Base-by-base conservation (phyloP, 2,329 filamentous ascomycete species). In the Conoideocrella luteorostrata region DNA sequence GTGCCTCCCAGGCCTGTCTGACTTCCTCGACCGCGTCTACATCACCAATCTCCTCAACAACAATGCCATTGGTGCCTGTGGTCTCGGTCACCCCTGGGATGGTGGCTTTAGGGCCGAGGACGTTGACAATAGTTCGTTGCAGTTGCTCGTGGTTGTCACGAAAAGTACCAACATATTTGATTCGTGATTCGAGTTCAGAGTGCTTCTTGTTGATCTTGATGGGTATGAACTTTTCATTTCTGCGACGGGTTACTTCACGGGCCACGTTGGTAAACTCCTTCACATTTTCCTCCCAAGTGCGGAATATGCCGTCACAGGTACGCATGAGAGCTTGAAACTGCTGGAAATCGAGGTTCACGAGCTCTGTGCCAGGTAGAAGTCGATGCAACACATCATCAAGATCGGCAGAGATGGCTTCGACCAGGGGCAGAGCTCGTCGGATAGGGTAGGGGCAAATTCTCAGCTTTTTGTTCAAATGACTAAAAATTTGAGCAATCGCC, bases 181-280 rank as follows among this genome's bases (percentile, higher is more conserved):
- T 74, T 34, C 93, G 82, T 50, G 93, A 84, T 64, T 97, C 89
- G 21, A 93, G 86, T 62, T 91, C 86, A 30, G 80, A 83, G 61
- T 98, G 93, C 55, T 87, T 85, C 48, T 89, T 86, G 51, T 75
- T 79, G 62, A 98, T 90, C 70, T 97, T 97, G 72, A 99, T 97
- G 4, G 91, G 90, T 51, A 98, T 96, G 63, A 98, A 98, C 63
- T 95, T 95, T 64, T 97, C 94, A 58, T 95, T 94, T 54, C 93
- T 81, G 55, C 90, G 85, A 51, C 91, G 80, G 3, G 88, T 96
- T 6, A 95, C 89, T 58, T 98, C 94, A 67, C 93, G 87, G 26
- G 93, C 91, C 50, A 97, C 88, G 54, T 96, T 95, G 13, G 91
- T 97, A 60, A 99, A 98, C 56, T 97, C 93, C 63, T 97, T 97